Evolutionary conservation across 2,329 filamentous ascomycete genomes (phyloP).

Genomic region (Thelonectria discophora): DNA sequence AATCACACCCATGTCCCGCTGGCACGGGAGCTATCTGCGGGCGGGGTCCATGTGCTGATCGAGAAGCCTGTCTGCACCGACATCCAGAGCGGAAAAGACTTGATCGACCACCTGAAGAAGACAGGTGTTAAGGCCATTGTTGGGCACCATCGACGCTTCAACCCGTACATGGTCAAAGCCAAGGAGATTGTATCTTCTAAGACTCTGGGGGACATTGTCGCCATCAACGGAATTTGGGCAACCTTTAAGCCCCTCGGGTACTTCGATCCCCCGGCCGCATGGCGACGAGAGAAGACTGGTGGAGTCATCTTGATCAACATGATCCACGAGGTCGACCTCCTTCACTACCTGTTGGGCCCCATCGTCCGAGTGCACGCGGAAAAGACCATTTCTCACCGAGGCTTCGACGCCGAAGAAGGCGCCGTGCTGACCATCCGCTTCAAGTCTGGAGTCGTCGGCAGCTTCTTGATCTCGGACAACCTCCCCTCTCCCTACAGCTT

Average conservation of each 20-base stretch:
- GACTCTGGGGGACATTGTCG: constrained; percentile 57
- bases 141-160: constrained; percentile 68
- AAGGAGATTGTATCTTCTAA: constrained; percentile 54
- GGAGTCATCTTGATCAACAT: constrained; percentile 66
- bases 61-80: constrained; percentile 65
- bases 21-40: constrained; percentile 56
- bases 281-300: constrained; percentile 54
- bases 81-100: constrained; percentile 46
- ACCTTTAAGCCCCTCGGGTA: constrained; percentile 61
- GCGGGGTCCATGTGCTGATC: constrained; percentile 62
- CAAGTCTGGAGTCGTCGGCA: constrained; percentile 62
- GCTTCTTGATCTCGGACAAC: constrained; percentile 64
- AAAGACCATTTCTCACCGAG: constrained; percentile 53
- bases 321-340: constrained; percentile 67
- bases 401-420: constrained; percentile 63
- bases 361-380: constrained; percentile 62
- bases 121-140: constrained; percentile 57
- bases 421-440: constrained; percentile 63
- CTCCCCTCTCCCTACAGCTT: constrained; percentile 62
- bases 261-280: constrained; percentile 57
- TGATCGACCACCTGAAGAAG: constrained; percentile 41
- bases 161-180: constrained; percentile 61
- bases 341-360: constrained; percentile 65
- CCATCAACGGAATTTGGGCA: constrained; percentile 65
- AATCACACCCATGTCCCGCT: constrained; percentile 65